Evolutionary conservation across 2,329 filamentous ascomycete species (phyloP), one percentile per base, ranked within the genome.

Genomic region (Sordariomycetes sp.): DNA sequence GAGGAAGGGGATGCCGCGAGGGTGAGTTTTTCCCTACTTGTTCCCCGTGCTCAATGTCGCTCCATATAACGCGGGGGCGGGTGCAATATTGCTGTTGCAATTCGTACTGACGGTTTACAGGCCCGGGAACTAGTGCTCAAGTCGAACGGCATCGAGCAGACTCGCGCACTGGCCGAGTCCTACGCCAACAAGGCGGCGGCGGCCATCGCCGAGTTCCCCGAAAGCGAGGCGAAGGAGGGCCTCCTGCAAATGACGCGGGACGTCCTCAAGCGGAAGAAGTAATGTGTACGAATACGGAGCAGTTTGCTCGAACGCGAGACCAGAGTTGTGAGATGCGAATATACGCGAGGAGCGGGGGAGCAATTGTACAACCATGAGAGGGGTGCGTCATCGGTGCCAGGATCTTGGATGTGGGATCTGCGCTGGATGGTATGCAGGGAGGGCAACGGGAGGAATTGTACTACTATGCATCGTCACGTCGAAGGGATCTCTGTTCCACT

Each of bases 171-270:
- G 34, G 94, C 94, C 1, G 87, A 96, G 69, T 89, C 95, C 66
- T 99, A 96, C 70, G 87, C 88, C 46, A 87, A 94, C 68, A 89
- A 89, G 68, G 94, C 94, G 32, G 88, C 96, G 61, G 80, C 84
- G 5, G 89, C 92, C n/a, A 89, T 99, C 66, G 79, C 81, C 62
- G 75, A 77, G 53, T 96, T 99, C 72, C 94, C 94, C 7, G 87
- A 92, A n/a, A 93, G 91, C 70, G 93, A 97, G 63, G 94, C 94
- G 60, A 97, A 96, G 76, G 82, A 88, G 34, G 93, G 93, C 0
- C 77, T 99, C 48, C 77, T 96, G 53, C 90, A 97, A 67, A 97
- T 97, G 90, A 95, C 91, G 64, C 82, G 87, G 65, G 97, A 96
- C 77, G 91, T 92, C 18, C 83, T 96, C 76, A 87, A 90, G 73